Evolutionary conservation across 495 filamentous ascomycete genomes (phyloP).

Genomic region (Penicillium bialowiezense): DNA sequence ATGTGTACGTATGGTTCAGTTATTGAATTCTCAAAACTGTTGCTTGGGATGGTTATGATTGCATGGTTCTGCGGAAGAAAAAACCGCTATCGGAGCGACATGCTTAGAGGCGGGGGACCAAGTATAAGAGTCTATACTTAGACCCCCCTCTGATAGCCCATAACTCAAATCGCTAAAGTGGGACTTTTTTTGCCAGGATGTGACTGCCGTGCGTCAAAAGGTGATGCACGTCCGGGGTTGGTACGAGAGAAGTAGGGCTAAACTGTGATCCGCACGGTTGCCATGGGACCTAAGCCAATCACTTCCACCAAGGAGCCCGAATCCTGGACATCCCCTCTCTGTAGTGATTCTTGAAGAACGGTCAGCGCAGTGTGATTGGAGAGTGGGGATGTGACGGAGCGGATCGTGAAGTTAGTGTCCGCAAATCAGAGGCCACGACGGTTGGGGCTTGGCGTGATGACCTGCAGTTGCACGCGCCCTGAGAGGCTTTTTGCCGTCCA

Average conservation of each 20-base stretch:
- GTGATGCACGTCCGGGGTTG: slow-evolving; percentile 11
- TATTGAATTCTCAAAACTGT: neutral
- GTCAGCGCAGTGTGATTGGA: slow-evolving; percentile 22
- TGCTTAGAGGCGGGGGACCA: slow-evolving; percentile 8
- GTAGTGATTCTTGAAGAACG: slow-evolving; percentile 15
- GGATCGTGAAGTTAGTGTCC: slow-evolving; percentile 14
- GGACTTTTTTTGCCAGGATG: slow-evolving; percentile 6
- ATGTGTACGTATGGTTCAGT: neutral
- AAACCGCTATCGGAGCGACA: neutral
- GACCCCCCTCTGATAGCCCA: slow-evolving; percentile 6
- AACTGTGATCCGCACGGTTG: slow-evolving; percentile 25
- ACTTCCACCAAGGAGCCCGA: neutral
- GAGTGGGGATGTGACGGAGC: slow-evolving; percentile 21
- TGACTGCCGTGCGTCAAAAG: slow-evolving; percentile 17
- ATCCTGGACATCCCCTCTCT: slow-evolving; percentile 12
- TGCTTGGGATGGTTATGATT: neutral
- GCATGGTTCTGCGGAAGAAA: slow-evolving; percentile 13
- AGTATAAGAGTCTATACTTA: slow-evolving; percentile 28
- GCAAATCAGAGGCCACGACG: slow-evolving; percentile 18
- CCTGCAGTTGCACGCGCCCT: slow-evolving; percentile 24
- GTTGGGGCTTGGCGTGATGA: slow-evolving; percentile 25
- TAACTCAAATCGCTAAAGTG: neutral
- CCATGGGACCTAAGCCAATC: slow-evolving; percentile 15
- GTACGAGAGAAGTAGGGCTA: slow-evolving; percentile 1
- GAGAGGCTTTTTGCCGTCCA: neutral